phyloP scores from a whole-genome alignment of 2,329 filamentous ascomycete genomes.

The Fusarium nisikadoi region DNA sequence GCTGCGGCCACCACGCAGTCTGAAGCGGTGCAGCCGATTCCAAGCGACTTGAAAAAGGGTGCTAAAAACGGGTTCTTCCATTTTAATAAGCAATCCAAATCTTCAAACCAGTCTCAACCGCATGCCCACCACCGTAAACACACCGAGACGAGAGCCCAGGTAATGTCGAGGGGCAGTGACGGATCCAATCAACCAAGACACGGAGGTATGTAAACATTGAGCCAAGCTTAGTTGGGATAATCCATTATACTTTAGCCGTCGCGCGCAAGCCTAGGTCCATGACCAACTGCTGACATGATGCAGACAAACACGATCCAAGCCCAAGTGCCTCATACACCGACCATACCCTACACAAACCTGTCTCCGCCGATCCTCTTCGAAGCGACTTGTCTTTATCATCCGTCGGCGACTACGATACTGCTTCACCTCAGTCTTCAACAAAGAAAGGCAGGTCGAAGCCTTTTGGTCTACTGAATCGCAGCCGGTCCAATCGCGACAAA shows the following conservation, averaged over 20 bases:
- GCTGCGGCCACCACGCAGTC: constrained; percentile 24
- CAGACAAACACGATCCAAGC: constrained; percentile 37
- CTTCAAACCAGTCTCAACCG: constrained; percentile 50
- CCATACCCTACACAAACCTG: constrained; percentile 52
- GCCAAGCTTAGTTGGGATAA: constrained; percentile 24
- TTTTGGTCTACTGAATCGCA: constrained; percentile 64
- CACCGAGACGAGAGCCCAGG: constrained; percentile 51
- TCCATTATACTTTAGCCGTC: constrained; percentile 32
- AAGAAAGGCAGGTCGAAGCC: constrained; percentile 66
- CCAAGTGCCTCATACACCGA: constrained; percentile 40
- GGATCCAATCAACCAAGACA: constrained; percentile 45
- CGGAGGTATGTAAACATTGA: constrained; percentile 49
- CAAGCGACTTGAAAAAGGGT: constrained; percentile 55
- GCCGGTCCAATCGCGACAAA: constrained; percentile 63
- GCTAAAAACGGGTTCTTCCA: constrained; percentile 63
- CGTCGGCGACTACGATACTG: constrained; percentile 58
- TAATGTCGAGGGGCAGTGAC: constrained; percentile 52
- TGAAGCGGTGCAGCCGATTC: constrained; percentile 26
- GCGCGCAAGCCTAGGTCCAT: constrained; percentile 17
- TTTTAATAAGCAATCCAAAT: constrained; percentile 60
- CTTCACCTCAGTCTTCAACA: constrained; percentile 47
- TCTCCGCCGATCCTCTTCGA: constrained; percentile 56
- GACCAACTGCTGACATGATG: constrained; percentile 38
- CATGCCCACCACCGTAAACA: constrained; percentile 44
- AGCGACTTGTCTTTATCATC: constrained; percentile 65